Evolutionary conservation across 345 rosid genomes (phyloP).

Genomic region (Anacardium occidentale): DNA sequence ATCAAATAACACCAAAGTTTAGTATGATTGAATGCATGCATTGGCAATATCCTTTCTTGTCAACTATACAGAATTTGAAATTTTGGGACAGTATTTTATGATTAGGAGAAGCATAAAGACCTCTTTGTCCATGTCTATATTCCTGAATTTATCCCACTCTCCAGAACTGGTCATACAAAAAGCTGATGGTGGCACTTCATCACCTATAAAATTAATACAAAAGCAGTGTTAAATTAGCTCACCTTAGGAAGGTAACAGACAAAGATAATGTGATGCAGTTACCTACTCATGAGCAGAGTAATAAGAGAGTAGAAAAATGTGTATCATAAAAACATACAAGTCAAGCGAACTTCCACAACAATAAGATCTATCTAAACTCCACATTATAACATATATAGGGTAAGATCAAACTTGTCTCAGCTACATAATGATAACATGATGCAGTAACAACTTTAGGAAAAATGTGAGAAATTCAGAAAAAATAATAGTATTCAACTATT

Average conservation of each 20-base stretch:
- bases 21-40: not conserved
- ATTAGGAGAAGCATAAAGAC: conserved; percentile 37
- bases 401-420: not conserved
- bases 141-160: conserved; percentile 93
- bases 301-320: not conserved
- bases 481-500: not conserved
- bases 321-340: not conserved
- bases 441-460: not conserved
- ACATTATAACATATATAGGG: not conserved
- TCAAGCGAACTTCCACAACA: not conserved
- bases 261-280: no score
- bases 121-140: conserved; percentile 98
- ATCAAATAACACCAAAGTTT: not conserved
- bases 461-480: not conserved
- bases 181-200: conserved; percentile 75
- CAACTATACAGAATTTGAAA: conserved; percentile 14
- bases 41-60: not conserved
- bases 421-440: not conserved
- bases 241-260: not conserved
- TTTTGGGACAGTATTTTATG: conserved; percentile 8
- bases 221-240: conserved; percentile 14
- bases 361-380: not conserved
- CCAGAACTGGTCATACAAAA: conserved; percentile 67
- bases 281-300: not conserved
- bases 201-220: conserved; percentile 52